Evolutionary conservation across 2,329 filamentous ascomycete genomes (phyloP), one percentile per base, ranked within the genome.

Genomic region (Onygena corvina): DNA sequence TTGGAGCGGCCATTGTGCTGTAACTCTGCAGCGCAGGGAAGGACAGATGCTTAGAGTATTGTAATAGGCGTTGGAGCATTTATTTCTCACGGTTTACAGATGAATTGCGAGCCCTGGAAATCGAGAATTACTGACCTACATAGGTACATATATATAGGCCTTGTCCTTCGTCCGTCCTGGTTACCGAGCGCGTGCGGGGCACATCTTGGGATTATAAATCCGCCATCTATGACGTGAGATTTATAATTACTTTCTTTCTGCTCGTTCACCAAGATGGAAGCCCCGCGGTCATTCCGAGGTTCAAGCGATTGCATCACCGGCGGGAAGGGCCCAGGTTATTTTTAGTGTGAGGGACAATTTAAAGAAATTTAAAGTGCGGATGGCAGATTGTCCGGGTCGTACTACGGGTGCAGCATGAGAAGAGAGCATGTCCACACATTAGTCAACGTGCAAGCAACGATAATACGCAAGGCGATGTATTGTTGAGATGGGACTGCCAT

Each of bases 1-100:
- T 62, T 59, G 59, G 60, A 14, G 51, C 38, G 11, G 51, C 51
- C 51, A 52, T 52, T 12, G 18, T 48, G 11, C 21, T 47, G 33
- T 27, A 18, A 12, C 38, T 48, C 35, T 8, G 16, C 16, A 27
- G 20, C 16, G 30, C 3, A 42, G 34, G 18, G 40, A 49, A 50
- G 18, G 47, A 44, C 38, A 50, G 36, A 47, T 56, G 52, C 34
- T 53, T 33, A 23, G 48, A 29, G 46, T 31, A 50, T 52, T 53
- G 52, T 29, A 30, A 14, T 20, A 52, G 46, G 25, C 50, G 50
- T 18, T 42, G 31, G 21, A 53, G 33, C 52, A 53, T 53, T 33
- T 30, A 40, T 21, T 18, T 29, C 4, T 29, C 27, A 29, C 5
- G 27, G 27, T 5, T 29, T 29, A 11, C 4, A 29, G 11, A 5